These are phyloP conservation scores for Cryptococcus depauperatus DNA, from an alignment of 1,284 basidiomycete species.

Conservation along the genomic window DNA sequence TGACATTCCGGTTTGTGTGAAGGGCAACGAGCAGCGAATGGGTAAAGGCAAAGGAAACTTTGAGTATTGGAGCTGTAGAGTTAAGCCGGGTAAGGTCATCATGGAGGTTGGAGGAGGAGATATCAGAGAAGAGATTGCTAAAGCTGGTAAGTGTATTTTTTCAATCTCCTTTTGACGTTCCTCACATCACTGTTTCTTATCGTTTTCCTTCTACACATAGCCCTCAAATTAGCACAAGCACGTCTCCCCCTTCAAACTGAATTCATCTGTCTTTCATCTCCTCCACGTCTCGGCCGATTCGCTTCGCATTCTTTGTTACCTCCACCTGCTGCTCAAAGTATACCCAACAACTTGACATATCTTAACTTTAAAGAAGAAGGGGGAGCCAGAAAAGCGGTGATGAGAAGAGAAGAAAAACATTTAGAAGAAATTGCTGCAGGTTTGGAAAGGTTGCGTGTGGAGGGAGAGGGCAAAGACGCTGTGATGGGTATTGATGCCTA, in stretches of 20 bases:
- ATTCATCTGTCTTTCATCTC: constrained; percentile 65
- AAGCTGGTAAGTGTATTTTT: constrained; percentile 60
- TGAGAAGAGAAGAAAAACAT: constrained; percentile 70
- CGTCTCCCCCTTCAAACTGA: constrained; percentile 86
- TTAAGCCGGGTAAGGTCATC: constrained; percentile 82
- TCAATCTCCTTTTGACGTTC: not conserved
- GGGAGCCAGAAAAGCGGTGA: constrained; percentile 12
- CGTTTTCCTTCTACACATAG: constrained; percentile 47
- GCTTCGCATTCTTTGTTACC: constrained; percentile 21
- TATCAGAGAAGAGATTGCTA: constrained; percentile 85
- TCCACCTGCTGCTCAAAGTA: constrained; percentile 23
- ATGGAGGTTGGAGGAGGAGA: constrained; percentile 90
- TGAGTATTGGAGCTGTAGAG: constrained; percentile 95
- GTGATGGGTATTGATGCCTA: constrained; percentile 9
- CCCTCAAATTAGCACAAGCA: constrained; percentile 77
- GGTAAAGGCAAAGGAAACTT: constrained; percentile 98
- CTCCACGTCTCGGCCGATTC: constrained; percentile 65
- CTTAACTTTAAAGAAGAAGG: constrained; percentile 23
- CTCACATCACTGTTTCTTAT: not conserved
- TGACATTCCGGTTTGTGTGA: constrained; percentile 93
- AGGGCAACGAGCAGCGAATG: constrained; percentile 99
- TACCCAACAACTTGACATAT: constrained; percentile 19
- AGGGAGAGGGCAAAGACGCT: not conserved
- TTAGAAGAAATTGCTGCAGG: constrained; percentile 49
- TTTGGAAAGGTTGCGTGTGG: constrained; percentile 3